Evolutionary conservation across 345 rosid species (phyloP).

Genomic region (Eucalyptus polybractea): DNA sequence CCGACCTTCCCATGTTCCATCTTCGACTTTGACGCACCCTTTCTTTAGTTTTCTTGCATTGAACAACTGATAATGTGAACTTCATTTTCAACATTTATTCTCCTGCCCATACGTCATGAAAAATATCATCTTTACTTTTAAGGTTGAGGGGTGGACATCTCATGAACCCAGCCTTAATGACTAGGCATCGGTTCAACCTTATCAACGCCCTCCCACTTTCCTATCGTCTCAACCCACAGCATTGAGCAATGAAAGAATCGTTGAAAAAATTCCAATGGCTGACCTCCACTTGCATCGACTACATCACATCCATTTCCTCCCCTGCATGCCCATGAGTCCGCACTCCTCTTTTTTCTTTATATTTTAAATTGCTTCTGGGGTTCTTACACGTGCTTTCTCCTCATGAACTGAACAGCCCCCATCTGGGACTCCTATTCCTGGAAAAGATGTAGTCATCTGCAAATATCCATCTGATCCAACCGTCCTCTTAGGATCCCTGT

Average conservation of each 20-base stretch:
- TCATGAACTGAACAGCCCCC: slow-evolving; percentile 30
- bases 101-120: background rate
- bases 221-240: background rate
- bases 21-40: background rate
- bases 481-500: slow-evolving; percentile 52
- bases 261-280: background rate
- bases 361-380: background rate
- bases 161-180: background rate
- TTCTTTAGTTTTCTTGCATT: background rate
- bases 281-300: background rate
- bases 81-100: background rate
- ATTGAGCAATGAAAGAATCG: background rate
- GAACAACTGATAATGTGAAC: background rate
- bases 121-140: background rate
- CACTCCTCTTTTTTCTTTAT: background rate
- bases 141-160: background rate
- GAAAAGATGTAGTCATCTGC: slow-evolving; percentile 62
- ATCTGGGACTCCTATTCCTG: slow-evolving; percentile 45
- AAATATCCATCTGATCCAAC: slow-evolving; percentile 75
- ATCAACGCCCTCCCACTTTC: background rate
- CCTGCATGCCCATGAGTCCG: background rate
- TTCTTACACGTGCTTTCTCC: background rate
- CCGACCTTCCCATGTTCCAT: background rate
- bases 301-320: background rate
- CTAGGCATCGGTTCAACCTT: background rate